These are phyloP conservation scores for Colletotrichum orbiculare DNA, from an alignment of 2,329 filamentous ascomycete genomes.

Conservation along the genomic window DNA sequence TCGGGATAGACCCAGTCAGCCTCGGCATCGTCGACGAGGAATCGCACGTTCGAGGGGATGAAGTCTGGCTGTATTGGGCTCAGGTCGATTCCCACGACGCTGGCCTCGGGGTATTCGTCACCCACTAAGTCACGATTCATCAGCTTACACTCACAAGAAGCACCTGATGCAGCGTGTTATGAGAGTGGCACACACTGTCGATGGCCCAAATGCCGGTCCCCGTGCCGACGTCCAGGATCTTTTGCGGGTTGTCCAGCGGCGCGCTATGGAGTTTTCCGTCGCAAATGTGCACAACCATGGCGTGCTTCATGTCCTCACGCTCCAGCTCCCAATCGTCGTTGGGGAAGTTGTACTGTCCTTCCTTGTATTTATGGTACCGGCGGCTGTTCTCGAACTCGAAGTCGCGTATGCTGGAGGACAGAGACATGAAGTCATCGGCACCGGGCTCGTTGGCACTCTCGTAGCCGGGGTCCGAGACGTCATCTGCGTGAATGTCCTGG, in stretches of 20 bases:
- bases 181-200: background rate
- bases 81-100: slow-evolving; percentile 25
- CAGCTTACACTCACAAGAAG: too few relatives aligned
- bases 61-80: slow-evolving; percentile 18
- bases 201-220: slow-evolving; percentile 12
- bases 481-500: too few relatives aligned
- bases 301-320: slow-evolving; percentile 51
- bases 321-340: slow-evolving; percentile 40
- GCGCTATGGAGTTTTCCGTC: slow-evolving; percentile 53
- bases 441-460: too few relatives aligned
- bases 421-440: too few relatives aligned
- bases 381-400: slow-evolving; percentile 55
- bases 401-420: slow-evolving; percentile 50
- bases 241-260: slow-evolving; percentile 44
- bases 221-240: slow-evolving; percentile 2
- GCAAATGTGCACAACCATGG: slow-evolving; percentile 48
- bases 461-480: too few relatives aligned
- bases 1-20: slow-evolving; percentile 39
- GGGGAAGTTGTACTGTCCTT: slow-evolving; percentile 51
- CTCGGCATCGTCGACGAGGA: slow-evolving; percentile 42
- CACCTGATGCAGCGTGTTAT: too few relatives aligned
- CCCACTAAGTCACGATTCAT: background rate
- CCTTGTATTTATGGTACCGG: slow-evolving; percentile 53
- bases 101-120: background rate
- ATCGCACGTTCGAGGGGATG: slow-evolving; percentile 41